Evolutionary conservation across 1,284 basidiomycete genomes (phyloP), one percentile per base, ranked within the genome.

Genomic region (Fomitopsis schrenkii): DNA sequence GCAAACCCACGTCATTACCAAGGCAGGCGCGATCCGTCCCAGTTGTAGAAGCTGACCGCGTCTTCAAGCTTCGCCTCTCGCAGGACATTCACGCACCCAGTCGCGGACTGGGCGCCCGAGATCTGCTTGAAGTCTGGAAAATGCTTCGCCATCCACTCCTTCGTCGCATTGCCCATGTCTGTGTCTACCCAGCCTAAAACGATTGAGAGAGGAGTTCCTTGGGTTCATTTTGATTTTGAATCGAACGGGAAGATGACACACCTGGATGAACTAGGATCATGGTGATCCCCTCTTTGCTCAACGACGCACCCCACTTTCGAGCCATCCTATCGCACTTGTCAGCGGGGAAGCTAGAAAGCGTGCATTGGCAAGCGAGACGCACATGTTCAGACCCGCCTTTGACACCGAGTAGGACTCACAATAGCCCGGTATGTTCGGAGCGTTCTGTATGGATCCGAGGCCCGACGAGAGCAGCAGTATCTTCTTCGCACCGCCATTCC

Each of bases 321-420:
- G 46, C 62, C 30, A 60, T 9, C 54, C 62, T 62, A 40, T 40
- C 12, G 38, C 6, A 15, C 38, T 14, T 38, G 14, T 40, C 38
- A 40, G 38, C 9, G 38, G 12, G 5, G 14, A 8, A 14, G 14
- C 35, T 40, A 10, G 9, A 15, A 4, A 40, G 12, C 12, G 38
- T 40, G 12, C 35, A 40, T 40, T 40, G 35, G 42, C 8, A 17
- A 12, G 22, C 8, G n/a, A 9, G 17, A 50, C 59, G 30, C 44
- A 63, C 62, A 60, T 63, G 44, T 60, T 63, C 45, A 60, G 33
- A 6, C 45, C 62, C 14, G 59, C 62, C 41, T 63, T 63, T 5
- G 56, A 44, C 6, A 58, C 30, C 9, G 55, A 57, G 45, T 46
- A 46, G n/a, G 19, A 22, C 3, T 46, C 44, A 10, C 44, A 46